These are phyloP conservation scores for Ustilago lituana DNA, from an alignment of 1,284 basidiomycete genomes.

Conservation along the genomic window DNA sequence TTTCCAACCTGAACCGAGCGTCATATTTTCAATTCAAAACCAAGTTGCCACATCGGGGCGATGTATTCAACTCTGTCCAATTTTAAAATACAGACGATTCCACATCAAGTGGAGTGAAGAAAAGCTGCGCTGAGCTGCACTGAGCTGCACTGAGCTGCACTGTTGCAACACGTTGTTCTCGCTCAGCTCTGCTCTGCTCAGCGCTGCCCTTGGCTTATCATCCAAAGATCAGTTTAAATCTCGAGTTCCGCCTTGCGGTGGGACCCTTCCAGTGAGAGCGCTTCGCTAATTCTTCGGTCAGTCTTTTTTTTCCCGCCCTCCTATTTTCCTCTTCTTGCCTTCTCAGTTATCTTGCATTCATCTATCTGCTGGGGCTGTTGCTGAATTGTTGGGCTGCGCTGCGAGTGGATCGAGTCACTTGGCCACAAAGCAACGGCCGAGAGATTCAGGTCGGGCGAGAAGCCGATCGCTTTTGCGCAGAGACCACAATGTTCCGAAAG, in stretches of 20 bases:
- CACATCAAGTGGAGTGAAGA: neutral
- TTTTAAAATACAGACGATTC: too few species aligned
- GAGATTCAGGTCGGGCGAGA: conserved; percentile 14
- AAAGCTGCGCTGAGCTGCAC: neutral
- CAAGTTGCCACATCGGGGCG: neutral
- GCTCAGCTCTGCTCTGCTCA: too few species aligned
- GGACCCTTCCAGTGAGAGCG: neutral
- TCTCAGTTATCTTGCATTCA: conserved; percentile 22
- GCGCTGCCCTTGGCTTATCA: conserved; percentile 20
- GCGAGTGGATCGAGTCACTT: conserved; percentile 18
- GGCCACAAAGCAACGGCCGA: conserved; percentile 19
- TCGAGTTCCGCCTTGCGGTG: conserved; percentile 1
- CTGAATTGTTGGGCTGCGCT: conserved; percentile 15
- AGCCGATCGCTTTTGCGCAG: neutral
- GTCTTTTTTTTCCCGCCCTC: too few species aligned
- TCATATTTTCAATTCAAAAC: neutral
- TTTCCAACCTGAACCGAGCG: conserved; percentile 17
- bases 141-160: too few species aligned
- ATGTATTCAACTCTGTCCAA: conserved; percentile 8
- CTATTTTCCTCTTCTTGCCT: neutral
- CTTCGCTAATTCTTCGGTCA: conserved; percentile 29
- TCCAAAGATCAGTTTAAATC: conserved; percentile 19
- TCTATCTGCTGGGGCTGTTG: too few species aligned
- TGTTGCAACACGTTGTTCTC: too few species aligned
- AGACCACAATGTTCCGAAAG: too few species aligned